Percentiles rank a stretch among this genome's conserved stretches.
Conservation (phyloP, 805 yeast genomes). For the Scheffersomyces stipitis region DNA sequence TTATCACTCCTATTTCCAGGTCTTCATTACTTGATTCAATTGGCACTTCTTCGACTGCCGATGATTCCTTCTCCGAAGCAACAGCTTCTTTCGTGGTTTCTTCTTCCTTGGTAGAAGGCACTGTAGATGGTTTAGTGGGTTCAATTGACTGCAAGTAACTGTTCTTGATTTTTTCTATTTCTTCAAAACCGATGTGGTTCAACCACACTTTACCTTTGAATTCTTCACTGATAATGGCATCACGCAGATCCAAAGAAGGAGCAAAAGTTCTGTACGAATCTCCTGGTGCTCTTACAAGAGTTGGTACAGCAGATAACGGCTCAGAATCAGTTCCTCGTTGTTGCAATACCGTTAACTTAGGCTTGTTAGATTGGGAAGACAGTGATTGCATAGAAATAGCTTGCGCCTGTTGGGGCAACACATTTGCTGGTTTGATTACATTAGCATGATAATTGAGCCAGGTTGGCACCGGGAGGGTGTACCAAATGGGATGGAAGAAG, state of each 20-base stretch:
- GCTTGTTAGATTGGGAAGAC: conserved; percentile 6
- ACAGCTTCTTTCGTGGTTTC: conserved; percentile 6
- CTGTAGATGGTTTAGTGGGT: no score
- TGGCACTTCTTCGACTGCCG: conserved; percentile 3
- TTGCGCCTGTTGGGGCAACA: conserved; percentile 3
- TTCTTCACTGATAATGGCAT: conserved; percentile 29
- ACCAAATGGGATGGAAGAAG: conserved; percentile 47
- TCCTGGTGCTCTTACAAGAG: conserved; percentile 10
- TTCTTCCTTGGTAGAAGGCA: conserved; percentile 7
- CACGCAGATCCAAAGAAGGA: conserved; percentile 35
- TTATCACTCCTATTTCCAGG: conserved; percentile 21
- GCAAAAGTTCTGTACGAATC: conserved; percentile 35
- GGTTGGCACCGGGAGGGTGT: conserved; percentile 41
- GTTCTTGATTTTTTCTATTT: conserved; percentile 27
- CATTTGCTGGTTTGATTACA: conserved; percentile 12
- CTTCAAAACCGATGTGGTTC: conserved; percentile 35
- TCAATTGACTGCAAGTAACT: conserved; percentile 10
- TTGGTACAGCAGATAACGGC: conserved; percentile 9
- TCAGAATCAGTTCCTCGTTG: conserved; percentile 19
- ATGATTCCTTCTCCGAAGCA: conserved; percentile 5
- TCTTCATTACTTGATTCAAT: conserved; percentile 5
- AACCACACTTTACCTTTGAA: conserved; percentile 39
- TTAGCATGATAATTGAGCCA: conserved; percentile 37
- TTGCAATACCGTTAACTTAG: conserved; percentile 23
- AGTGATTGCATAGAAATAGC: neutral